Percentiles rank a stretch among this genome's conserved stretches.
Conservation (phyloP, 2,329 filamentous ascomycete genomes). For the Clarireedia monteithiana region DNA sequence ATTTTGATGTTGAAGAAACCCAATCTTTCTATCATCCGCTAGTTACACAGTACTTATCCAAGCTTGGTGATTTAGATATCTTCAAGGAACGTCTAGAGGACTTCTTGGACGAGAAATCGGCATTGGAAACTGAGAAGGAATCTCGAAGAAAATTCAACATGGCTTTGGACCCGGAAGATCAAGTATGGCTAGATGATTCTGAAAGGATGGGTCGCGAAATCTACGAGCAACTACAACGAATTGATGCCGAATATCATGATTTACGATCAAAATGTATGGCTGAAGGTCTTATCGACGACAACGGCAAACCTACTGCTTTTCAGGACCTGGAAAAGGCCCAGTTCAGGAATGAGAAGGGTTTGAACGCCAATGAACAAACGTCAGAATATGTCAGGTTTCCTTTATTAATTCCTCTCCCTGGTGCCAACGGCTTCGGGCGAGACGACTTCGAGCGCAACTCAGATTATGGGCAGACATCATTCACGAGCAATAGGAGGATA, state of each 20-base stretch:
- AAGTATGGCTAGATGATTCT: slow-evolving; percentile 15
- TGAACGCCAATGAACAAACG: too few relatives aligned
- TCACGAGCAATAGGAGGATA: too few relatives aligned
- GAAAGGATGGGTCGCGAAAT: slow-evolving; percentile 5
- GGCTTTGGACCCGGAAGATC: slow-evolving; percentile 12
- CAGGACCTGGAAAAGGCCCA: too few relatives aligned
- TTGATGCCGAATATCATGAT: slow-evolving; percentile 5
- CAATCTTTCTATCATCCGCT: slow-evolving; percentile 12
- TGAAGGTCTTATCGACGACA: slow-evolving; percentile 18
- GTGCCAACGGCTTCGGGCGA: too few relatives aligned
- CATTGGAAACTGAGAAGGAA: slow-evolving; percentile 10
- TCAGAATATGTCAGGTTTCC: too few relatives aligned
- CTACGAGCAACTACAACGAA: slow-evolving; percentile 3
- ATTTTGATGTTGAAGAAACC: neutral
- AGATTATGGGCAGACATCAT: too few relatives aligned
- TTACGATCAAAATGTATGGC: slow-evolving; percentile 14
- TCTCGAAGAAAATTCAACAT: slow-evolving; percentile 4
- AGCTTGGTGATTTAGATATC: slow-evolving; percentile 17
- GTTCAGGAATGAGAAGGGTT: too few relatives aligned
- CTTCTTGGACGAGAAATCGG: slow-evolving; percentile 9
- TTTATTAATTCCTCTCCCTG: too few relatives aligned
- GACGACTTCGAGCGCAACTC: too few relatives aligned
- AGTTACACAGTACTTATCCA: slow-evolving; percentile 12
- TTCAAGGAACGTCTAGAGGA: slow-evolving; percentile 16
- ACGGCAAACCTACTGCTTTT: slow-evolving; percentile 11